Evolutionary conservation across 495 filamentous ascomycete species (phyloP).

Genomic region (Neurospora terricola): DNA sequence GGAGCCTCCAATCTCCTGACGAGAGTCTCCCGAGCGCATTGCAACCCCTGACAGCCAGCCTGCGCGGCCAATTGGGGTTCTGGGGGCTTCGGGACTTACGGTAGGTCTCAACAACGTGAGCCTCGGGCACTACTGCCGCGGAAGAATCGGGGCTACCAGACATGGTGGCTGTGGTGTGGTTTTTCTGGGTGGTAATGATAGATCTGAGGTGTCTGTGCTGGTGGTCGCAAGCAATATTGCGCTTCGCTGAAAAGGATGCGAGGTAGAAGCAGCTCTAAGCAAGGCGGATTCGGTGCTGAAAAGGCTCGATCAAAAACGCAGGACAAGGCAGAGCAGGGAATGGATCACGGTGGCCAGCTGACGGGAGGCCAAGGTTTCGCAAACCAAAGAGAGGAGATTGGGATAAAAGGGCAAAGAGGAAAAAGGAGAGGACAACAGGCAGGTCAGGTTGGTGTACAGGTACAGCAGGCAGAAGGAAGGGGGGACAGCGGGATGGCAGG

Average conservation of each 20-base stretch:
- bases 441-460: neutral
- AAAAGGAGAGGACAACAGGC: neutral
- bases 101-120: constrained; percentile 78
- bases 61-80: constrained; percentile 6
- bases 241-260: neutral
- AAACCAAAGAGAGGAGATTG: neutral
- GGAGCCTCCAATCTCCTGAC: neutral
- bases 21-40: neutral
- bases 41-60: neutral
- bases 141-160: neutral
- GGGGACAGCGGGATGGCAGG: neutral
- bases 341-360: neutral
- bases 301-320: neutral
- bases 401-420: neutral
- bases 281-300: neutral
- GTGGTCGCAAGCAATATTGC: neutral
- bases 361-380: neutral
- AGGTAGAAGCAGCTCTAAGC: neutral
- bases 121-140: constrained; percentile 66
- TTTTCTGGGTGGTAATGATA: neutral
- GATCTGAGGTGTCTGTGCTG: neutral
- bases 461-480: neutral
- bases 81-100: constrained; percentile 31
- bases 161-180: neutral
- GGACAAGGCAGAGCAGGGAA: neutral